Base-by-base conservation (phyloP, 2,329 filamentous ascomycete genomes). In the Aspergillus awamori region DNA sequence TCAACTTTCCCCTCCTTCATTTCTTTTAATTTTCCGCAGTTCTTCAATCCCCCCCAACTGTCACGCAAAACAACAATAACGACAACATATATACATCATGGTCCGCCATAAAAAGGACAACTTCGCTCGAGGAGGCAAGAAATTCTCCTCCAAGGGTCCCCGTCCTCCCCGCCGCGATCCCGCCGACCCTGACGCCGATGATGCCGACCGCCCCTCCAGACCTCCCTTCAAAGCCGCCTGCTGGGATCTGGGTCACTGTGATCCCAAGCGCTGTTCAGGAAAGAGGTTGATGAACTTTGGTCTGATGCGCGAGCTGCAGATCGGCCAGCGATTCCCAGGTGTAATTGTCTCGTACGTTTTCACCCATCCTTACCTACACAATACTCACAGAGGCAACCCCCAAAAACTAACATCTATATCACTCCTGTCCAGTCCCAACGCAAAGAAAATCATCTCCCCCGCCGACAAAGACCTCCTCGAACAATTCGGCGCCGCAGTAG, bases 171-270 rank as follows among this genome's bases (percentile, higher is more conserved):
- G 83, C 67, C 81, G 79, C 72, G 73, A 73, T 64, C 74, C 79
- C 72, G 73, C 73, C 63, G 78, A 80, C 63, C 76, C 81, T 57
- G 73, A 76, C 17, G 68, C 70, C 48, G 70, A 68, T 15, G 24
- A 56, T 22, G 20, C 39, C 53, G 39, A 39, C 26, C 64, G 69
- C 62, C 39, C 71, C 72, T 57, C 74, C 60, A 76, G 75, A 54
- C 79, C 79, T 39, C 74, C 80, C 22, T 97, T 93, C 85, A 96
- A 96, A 79, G 94, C 95, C 53, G 95, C 94, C 61, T 97, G 94
- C 77, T 99, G 95, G 95, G 95, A 99, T 73, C 84, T 99, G 36
- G 94, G 93, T 64, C 95, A 99, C 81, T 99, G 95, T 82, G 95
- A 99, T 73, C 92, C 94, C 8, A 98, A 97, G 78, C 85, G 94